Evolutionary conservation across 2,329 filamentous ascomycete species (phyloP).

Genomic region (Ophiostoma piceae): DNA sequence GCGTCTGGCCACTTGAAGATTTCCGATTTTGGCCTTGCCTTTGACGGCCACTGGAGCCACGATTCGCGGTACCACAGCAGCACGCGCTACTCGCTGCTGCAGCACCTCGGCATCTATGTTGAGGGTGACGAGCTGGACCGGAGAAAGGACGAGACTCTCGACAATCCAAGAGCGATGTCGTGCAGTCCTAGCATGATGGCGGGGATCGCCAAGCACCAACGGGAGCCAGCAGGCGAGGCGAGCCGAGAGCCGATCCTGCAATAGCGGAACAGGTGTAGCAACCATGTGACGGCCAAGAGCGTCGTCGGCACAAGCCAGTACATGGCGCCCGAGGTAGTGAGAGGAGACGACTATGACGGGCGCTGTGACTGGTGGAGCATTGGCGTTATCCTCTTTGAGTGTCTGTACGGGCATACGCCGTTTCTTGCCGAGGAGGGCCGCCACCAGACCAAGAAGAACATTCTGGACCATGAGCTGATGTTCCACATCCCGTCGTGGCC

Average conservation of each 20-base stretch:
- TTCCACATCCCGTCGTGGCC: slow-evolving; percentile 66
- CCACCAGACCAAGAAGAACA: slow-evolving; percentile 78
- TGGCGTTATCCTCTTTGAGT: slow-evolving; percentile 91
- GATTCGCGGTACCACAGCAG: slow-evolving; percentile 81
- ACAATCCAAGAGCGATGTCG: slow-evolving; percentile 17
- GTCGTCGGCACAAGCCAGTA: slow-evolving; percentile 95
- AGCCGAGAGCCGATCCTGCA: slow-evolving; percentile 52
- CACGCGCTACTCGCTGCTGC: slow-evolving; percentile 71
- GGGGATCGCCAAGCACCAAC: slow-evolving; percentile 38
- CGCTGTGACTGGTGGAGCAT: slow-evolving; percentile 97
- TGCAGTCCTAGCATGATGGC: slow-evolving; percentile 41
- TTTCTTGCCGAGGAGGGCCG: slow-evolving; percentile 76
- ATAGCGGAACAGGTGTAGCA: slow-evolving; percentile 65
- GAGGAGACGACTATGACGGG: slow-evolving; percentile 78
- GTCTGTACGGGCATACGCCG: slow-evolving; percentile 84
- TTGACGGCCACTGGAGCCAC: slow-evolving; percentile 92
- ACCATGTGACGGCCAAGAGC: slow-evolving; percentile 70
- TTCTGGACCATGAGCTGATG: slow-evolving; percentile 65
- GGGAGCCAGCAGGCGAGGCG: slow-evolving; percentile 27
- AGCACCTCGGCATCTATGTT: slow-evolving; percentile 68
- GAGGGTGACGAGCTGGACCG: slow-evolving; percentile 69
- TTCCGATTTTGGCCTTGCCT: slow-evolving; percentile 91
- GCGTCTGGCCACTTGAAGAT: slow-evolving; percentile 88
- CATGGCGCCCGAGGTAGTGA: slow-evolving; percentile 93
- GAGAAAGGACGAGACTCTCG: slow-evolving; percentile 28